Percentiles rank a stretch among this genome's conserved stretches.
phyloP scores from a whole-genome alignment of 169 alveolate species.

The Plasmodium gallinaceum region DNA sequence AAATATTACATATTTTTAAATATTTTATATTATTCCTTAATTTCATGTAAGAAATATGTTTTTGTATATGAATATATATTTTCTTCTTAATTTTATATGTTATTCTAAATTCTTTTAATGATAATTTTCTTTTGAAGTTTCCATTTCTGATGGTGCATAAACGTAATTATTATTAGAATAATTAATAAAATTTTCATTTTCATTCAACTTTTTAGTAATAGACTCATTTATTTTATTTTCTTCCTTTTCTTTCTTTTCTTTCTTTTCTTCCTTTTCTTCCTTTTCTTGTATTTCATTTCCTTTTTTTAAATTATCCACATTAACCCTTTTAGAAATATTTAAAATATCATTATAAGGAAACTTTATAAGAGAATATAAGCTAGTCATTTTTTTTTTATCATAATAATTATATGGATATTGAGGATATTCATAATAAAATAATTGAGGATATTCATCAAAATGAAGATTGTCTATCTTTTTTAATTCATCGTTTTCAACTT shows the following conservation, averaged over 20 bases:
- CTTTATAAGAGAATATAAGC: constrained; percentile 54
- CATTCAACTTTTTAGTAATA: background rate
- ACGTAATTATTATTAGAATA: constrained; percentile 31
- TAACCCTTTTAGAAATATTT: constrained; percentile 50
- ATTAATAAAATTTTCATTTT: background rate
- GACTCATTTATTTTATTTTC: background rate
- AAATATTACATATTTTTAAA: no score
- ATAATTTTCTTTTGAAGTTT: constrained; percentile 73
- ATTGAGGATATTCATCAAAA: constrained; percentile 48
- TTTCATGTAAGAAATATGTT: background rate
- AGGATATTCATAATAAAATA: constrained; percentile 70
- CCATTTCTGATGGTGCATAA: constrained; percentile 77
- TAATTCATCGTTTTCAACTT: background rate
- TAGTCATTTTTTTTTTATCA: constrained; percentile 68
- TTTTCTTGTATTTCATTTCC: background rate
- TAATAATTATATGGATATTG: constrained; percentile 65
- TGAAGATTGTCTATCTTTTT: constrained; percentile 39
- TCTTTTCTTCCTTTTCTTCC: background rate
- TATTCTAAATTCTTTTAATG: background rate
- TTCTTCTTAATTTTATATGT: background rate
- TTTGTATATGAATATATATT: background rate
- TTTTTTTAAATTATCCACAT: background rate
- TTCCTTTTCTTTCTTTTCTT: background rate
- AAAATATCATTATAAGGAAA: constrained; percentile 69
- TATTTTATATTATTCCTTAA: no score